Conservation (phyloP, 1,284 basidiomycete genomes). For the Malassezia vespertilionis region DNA sequence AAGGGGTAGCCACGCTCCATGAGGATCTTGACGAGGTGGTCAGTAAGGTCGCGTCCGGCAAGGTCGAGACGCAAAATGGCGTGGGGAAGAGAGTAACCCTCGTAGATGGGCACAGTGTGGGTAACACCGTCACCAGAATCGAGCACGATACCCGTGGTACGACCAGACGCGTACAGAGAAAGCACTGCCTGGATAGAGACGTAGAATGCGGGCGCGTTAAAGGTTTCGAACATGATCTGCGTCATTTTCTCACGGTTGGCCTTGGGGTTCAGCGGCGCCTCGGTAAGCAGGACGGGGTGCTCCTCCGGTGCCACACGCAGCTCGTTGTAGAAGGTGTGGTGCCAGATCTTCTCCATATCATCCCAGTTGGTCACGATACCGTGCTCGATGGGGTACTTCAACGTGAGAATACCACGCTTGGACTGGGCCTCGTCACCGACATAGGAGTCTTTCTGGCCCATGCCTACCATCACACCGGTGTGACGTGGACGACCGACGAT, state of each 20-base stretch:
- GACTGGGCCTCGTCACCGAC: conserved; percentile 74
- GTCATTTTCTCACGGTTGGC: conserved; percentile 93
- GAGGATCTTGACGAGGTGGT: conserved; percentile 82
- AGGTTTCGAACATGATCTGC: conserved; percentile 95
- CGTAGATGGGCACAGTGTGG: conserved; percentile 88
- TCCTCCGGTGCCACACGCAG: conserved; percentile 59
- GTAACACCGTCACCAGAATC: conserved; percentile 90
- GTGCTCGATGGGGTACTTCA: conserved; percentile 57
- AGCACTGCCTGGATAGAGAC: conserved; percentile 86
- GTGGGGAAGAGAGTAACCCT: conserved; percentile 87
- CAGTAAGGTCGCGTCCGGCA: conserved; percentile 84
- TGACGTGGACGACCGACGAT: conserved; percentile 86
- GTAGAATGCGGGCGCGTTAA: conserved; percentile 87
- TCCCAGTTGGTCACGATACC: conserved; percentile 83
- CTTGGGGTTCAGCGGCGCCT: conserved; percentile 90
- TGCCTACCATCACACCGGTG: conserved; percentile 72
- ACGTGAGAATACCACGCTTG: conserved; percentile 85
- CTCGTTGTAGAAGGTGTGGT: conserved; percentile 51
- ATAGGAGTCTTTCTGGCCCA: conserved; percentile 50
- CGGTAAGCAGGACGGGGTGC: conserved; percentile 84
- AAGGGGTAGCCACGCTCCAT: conserved; percentile 89
- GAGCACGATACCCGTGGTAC: conserved; percentile 81
- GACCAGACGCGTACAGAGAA: conserved; percentile 82
- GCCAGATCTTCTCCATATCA: conserved; percentile 48
- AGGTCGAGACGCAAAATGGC: conserved; percentile 89